Percentiles rank a stretch among this genome's conserved stretches.
These are phyloP conservation scores for Singerocomus rubriflavus DNA, from an alignment of 1,284 basidiomycete genomes.

Conservation along the genomic window DNA sequence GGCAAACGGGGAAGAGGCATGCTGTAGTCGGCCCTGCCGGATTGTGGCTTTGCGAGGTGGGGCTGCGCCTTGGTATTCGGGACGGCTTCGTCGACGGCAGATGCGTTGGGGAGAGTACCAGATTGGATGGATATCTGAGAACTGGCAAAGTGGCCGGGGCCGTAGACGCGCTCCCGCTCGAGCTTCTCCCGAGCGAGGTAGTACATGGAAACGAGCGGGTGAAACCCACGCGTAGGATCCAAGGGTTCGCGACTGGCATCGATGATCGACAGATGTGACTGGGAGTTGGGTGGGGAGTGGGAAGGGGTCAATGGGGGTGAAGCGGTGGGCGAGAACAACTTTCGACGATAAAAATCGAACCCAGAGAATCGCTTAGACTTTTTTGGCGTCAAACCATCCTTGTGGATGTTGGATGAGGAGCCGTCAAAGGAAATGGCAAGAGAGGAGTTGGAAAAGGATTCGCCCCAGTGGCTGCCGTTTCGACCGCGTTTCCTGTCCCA, in stretches of 20 bases:
- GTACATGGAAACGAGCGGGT: slow-evolving; percentile 95
- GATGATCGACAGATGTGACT: slow-evolving; percentile 45
- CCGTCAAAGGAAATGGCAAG: slow-evolving; percentile 65
- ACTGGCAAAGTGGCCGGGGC: slow-evolving; percentile 90
- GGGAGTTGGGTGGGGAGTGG: slow-evolving; percentile 54
- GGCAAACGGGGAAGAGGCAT: slow-evolving; percentile 82
- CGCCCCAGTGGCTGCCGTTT: slow-evolving; percentile 48
- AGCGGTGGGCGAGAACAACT: slow-evolving; percentile 76
- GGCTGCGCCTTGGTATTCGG: slow-evolving; percentile 27
- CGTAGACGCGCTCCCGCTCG: slow-evolving; percentile 91
- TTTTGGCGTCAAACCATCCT: slow-evolving; percentile 43
- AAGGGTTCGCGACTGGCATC: slow-evolving; percentile 49
- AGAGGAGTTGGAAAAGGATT: slow-evolving; percentile 61
- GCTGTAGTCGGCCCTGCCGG: slow-evolving; percentile 66
- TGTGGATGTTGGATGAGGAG: slow-evolving; percentile 35
- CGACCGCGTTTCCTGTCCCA: slow-evolving; percentile 76
- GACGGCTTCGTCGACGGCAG: slow-evolving; percentile 26
- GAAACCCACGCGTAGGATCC: slow-evolving; percentile 92
- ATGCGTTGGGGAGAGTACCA: slow-evolving; percentile 19
- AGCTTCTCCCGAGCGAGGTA: slow-evolving; percentile 94
- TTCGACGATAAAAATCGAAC: slow-evolving; percentile 92
- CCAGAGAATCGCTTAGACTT: slow-evolving; percentile 81
- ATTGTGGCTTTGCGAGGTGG: slow-evolving; percentile 25
- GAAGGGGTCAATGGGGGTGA: slow-evolving; percentile 51
- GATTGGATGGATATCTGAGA: slow-evolving; percentile 64